phyloP scores from a whole-genome alignment of 352 stramenopile species.

The Globisporangium takayamanum region DNA sequence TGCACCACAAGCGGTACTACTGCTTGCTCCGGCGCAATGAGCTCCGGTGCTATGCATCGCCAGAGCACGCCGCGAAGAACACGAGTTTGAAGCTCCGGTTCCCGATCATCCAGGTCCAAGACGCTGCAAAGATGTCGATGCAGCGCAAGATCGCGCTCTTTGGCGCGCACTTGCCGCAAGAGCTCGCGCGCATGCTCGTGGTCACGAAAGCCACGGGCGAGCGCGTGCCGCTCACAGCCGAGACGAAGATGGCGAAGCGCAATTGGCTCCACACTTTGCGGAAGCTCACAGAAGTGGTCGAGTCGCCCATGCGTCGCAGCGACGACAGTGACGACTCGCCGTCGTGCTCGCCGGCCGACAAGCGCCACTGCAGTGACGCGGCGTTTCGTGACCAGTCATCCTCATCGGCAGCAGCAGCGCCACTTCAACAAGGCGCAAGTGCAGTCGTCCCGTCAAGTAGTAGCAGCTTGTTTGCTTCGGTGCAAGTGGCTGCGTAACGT shows the following conservation, averaged over 20 bases:
- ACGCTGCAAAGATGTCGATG: constrained; percentile 45
- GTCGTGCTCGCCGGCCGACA: constrained; percentile 5
- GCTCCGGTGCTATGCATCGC: constrained; percentile 41
- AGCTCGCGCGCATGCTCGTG: constrained; percentile 57
- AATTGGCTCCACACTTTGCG: constrained; percentile 17
- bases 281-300: constrained; percentile 12
- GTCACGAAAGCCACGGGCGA: constrained; percentile 64
- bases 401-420: background rate
- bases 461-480: too few species aligned
- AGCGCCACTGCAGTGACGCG: background rate
- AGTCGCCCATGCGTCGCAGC: background rate
- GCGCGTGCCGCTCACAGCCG: constrained; percentile 22
- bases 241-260: constrained; percentile 12
- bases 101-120: constrained; percentile 49
- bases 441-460: too few species aligned
- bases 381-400: constrained; percentile 1
- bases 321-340: constrained; percentile 2
- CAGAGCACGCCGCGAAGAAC: constrained; percentile 40
- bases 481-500: too few species aligned
- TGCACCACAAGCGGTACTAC: constrained; percentile 61
- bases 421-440: too few species aligned
- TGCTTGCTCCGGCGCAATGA: constrained; percentile 48
- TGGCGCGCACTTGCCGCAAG: constrained; percentile 35
- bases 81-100: constrained; percentile 39
- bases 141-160: constrained; percentile 62